Conservation (phyloP, 2,329 filamentous ascomycete genomes). For the Lasiodiplodia gonubiensis region DNA sequence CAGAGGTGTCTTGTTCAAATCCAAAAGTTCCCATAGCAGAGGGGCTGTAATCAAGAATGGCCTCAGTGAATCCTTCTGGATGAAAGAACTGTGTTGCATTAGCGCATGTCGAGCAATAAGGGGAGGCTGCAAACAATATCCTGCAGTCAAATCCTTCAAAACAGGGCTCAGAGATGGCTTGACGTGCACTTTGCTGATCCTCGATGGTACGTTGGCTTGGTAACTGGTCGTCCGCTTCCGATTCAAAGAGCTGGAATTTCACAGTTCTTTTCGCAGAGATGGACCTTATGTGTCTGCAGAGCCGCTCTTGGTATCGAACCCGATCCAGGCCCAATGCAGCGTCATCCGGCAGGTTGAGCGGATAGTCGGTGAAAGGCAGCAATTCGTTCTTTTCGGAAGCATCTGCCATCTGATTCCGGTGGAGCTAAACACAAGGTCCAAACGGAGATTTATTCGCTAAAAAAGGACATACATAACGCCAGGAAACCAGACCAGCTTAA, state of each 20-base stretch:
- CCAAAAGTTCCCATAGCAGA: constrained; percentile 11
- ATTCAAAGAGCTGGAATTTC: neutral
- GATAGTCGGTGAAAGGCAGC: neutral
- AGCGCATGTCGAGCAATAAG: neutral
- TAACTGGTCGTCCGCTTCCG: neutral
- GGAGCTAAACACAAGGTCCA: neutral
- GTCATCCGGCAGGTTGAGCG: neutral
- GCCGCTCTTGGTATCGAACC: neutral
- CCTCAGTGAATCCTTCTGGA: constrained; percentile 4
- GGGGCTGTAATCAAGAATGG: constrained; percentile 20
- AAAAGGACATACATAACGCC: neutral
- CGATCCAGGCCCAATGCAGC: neutral
- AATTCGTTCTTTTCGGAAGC: neutral
- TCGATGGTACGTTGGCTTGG: neutral
- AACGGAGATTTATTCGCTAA: neutral
- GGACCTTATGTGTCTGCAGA: neutral
- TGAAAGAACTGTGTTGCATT: neutral
- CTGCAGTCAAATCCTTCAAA: neutral
- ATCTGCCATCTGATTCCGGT: neutral
- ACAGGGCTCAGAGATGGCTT: neutral
- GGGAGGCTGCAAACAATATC: neutral
- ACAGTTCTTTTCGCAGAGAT: constrained; percentile 3
- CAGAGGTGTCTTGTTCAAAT: neutral
- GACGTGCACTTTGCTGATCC: neutral
- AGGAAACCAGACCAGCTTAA: neutral